Evolutionary conservation across 257 asterid species (phyloP), one percentile per base, ranked within the genome.

Genomic region (Petunia axillaris): DNA sequence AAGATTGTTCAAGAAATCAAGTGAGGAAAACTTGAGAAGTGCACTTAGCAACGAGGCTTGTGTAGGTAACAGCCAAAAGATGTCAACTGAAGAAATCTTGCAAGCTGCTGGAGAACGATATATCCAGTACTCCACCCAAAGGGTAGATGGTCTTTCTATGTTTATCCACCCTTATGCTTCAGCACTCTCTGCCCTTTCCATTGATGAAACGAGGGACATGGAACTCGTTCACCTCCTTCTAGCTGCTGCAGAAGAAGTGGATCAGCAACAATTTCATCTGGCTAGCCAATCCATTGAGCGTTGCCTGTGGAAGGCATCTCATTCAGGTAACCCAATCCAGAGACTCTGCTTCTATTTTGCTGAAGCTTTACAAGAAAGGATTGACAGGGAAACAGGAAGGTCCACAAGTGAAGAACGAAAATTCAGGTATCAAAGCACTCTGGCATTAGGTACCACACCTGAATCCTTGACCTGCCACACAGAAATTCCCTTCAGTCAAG

Each of bases 31-130:
- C 8, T 25, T 16, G 68, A 65, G 76, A 59, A 39, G 4, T 1
- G 36, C 41, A 38, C 57, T 13, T 80, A 36, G 46, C 8, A 36
- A 57, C 3, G 4, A 54, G 59, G 57, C 80, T 65, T 35, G 9
- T n/a, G 6, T 43, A 8, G 16, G 81, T 76, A 25, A 39, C 13
- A 25, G 59, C 15, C 63, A 59, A 48, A 85, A 79, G 65, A n/a
- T 91, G n/a, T 85, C 93, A 15, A 71, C 86, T 41, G 90, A 81
- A 11, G 93, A 92, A 44, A 89, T 87, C 64, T 41, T 92, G 58
- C 86, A 84, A 83, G 40, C 88, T 53, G 95, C 91, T 6, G 94
- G 93, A 46, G 93, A 89, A 81, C 86, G 87, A 59, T 92, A 86
- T 87, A 85, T 91, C 70, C 93, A 89, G 15, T 89, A 86, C 75